Conservation (phyloP, 2,329 filamentous ascomycete species). For the Pleochaeta shiraiana region DNA sequence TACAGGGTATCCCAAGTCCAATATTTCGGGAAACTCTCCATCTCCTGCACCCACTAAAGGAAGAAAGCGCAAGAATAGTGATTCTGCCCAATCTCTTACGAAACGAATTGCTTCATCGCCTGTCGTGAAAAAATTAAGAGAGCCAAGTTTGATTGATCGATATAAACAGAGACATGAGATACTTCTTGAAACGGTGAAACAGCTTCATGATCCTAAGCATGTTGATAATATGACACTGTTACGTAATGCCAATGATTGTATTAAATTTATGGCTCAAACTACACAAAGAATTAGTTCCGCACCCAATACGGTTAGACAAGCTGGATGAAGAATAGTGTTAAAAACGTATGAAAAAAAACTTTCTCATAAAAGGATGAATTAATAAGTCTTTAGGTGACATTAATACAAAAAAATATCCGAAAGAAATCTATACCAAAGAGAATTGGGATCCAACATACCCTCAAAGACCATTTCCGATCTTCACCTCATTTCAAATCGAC, state of each 20-base stretch:
- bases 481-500: too few species aligned
- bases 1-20: constrained; percentile 13
- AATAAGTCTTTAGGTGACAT: too few species aligned
- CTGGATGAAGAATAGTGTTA: constrained; percentile 13
- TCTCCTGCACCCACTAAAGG: constrained; percentile 11
- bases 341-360: too few species aligned
- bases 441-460: too few species aligned
- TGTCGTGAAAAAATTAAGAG: constrained; percentile 10
- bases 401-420: too few species aligned
- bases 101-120: constrained; percentile 14
- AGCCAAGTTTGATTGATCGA: constrained; percentile 14
- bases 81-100: constrained; percentile 8
- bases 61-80: constrained; percentile 16
- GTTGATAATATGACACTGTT: constrained; percentile 12
- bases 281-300: constrained; percentile 13
- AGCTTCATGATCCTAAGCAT: constrained; percentile 14
- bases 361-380: too few species aligned
- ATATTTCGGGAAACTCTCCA: constrained; percentile 12
- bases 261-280: constrained; percentile 16
- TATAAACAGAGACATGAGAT: constrained; percentile 14
- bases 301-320: constrained; percentile 10
- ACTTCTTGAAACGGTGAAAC: constrained; percentile 13
- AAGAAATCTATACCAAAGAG: too few species aligned
- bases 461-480: too few species aligned
- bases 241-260: constrained; percentile 12